Base-by-base conservation (phyloP, 2,329 filamentous ascomycete species). In the Aspergillus sp. region DNA sequence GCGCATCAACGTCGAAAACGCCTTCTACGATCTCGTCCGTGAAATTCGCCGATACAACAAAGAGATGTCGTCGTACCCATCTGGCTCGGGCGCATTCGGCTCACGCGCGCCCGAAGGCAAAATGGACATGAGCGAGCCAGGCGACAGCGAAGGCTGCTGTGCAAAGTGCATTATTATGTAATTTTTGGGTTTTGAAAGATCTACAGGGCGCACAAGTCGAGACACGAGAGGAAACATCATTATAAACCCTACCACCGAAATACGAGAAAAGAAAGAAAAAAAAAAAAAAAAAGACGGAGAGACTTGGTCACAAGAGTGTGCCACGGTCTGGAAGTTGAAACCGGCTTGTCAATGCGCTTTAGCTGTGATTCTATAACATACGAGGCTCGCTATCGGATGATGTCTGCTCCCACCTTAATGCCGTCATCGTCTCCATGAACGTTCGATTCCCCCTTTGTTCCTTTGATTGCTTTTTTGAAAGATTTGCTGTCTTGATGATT, bases 11-110 rank as follows among this genome's bases (percentile, higher is more conserved):
- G 93, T 98, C 61, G 93, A 98, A 72, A 90, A 94, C 72, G 90
- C 91, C 43, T 98, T 98, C 74, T 97, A 91, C 79, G 90, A 97
- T 66, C 90, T 97, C 58, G 93, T 98, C 46, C 86, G 93, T 66
- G 93, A 97, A 69, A 98, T 98, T 64, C 83, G 93, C 72, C 86
- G 89, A 72, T 97, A 95, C 74, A 97, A 98, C 82, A 91, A 93
- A 68, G 91, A 97, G 66, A 94, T 96, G 84, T 90, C 90, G 48
- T 88, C 88, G 47, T 88, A 94, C 70, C 83, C 85, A 36, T 82
- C 83, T 46, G 82, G 78, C 49, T 85, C 85, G 45, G 69, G 67
- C 57, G 82, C 83, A 54, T 74, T 80, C 59, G 74, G 77, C 48
- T 74, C 82, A 49, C 81, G 82, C 56, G 75, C 73, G 47, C 58